These are phyloP conservation scores for Blastomyces parvus DNA, from an alignment of 2,329 filamentous ascomycete species.

Conservation along the genomic window DNA sequence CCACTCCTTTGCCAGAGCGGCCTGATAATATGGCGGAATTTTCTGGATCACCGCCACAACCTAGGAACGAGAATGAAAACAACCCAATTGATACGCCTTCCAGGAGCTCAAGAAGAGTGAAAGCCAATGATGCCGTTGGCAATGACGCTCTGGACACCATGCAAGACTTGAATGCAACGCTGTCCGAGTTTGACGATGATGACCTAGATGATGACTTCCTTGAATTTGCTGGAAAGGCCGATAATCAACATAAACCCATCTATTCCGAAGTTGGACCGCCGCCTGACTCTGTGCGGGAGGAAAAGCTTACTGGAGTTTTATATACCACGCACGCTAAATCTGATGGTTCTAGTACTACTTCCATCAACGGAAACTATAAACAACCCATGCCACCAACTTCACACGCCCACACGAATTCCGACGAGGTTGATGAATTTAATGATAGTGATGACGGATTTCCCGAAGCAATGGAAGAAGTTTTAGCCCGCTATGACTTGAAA, in stretches of 20 bases:
- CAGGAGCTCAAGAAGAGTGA: conserved; percentile 6
- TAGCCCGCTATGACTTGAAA: conserved; percentile 44
- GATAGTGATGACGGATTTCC: conserved; percentile 56
- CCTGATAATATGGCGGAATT: conserved; percentile 24
- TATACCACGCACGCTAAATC: neutral
- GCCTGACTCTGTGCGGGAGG: neutral
- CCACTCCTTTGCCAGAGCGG: conserved; percentile 35
- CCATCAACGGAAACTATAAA: neutral
- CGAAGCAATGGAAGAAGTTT: conserved; percentile 50
- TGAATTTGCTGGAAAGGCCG: conserved; percentile 23
- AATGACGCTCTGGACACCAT: conserved; percentile 1
- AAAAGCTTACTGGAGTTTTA: neutral
- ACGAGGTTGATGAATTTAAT: conserved; percentile 49
- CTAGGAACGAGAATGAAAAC: conserved; percentile 10
- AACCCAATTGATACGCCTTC: conserved; percentile 21
- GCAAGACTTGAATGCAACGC: conserved; percentile 17
- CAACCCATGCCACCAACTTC: neutral
- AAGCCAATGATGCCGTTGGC: neutral
- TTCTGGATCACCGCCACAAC: conserved; percentile 26
- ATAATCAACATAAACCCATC: neutral
- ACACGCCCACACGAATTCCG: neutral
- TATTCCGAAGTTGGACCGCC: neutral
- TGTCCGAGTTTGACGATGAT: conserved; percentile 41
- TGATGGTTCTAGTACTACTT: neutral
- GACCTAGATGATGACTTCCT: conserved; percentile 39